Percentiles rank a stretch among this genome's conserved stretches.
phyloP scores from a whole-genome alignment of 1,284 basidiomycete genomes.

The Trametes polyzona region DNA sequence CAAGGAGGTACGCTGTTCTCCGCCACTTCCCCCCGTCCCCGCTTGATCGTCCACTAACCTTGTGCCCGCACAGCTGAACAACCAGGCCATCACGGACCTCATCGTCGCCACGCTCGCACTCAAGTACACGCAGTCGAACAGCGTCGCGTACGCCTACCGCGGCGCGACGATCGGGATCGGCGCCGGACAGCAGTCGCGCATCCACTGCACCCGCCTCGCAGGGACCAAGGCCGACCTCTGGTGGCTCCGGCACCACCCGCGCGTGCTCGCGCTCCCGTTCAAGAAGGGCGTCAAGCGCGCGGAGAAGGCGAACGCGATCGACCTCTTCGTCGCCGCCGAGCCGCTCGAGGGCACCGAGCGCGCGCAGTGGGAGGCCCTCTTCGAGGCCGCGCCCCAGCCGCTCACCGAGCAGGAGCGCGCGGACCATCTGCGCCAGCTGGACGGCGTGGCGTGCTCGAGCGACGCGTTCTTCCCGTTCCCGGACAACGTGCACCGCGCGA shows the following conservation, averaged over 20 bases:
- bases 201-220: slow-evolving; percentile 98
- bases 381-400: slow-evolving; percentile 75
- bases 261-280: slow-evolving; percentile 91
- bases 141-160: slow-evolving; percentile 93
- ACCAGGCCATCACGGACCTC: slow-evolving; percentile 79
- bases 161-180: slow-evolving; percentile 96
- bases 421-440: slow-evolving; percentile 73
- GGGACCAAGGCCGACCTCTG: slow-evolving; percentile 98
- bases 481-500: slow-evolving; percentile 95
- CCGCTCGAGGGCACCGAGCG: slow-evolving; percentile 88
- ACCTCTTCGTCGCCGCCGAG: slow-evolving; percentile 94
- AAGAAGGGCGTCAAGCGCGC: slow-evolving; percentile 98
- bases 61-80: slow-evolving; percentile 58
- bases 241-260: slow-evolving; percentile 98
- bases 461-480: slow-evolving; percentile 99
- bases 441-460: slow-evolving; percentile 89
- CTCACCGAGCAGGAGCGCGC: slow-evolving; percentile 77
- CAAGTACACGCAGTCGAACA: slow-evolving; percentile 99
- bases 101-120: slow-evolving; percentile 95
- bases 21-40: background rate
- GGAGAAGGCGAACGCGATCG: slow-evolving; percentile 98
- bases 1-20: slow-evolving; percentile 63
- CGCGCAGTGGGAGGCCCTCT: slow-evolving; percentile 89
- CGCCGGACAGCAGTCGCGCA: slow-evolving; percentile 97
- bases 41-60: background rate